Conservation (phyloP, 805 yeast genomes). For the Starmerella cellae region DNA sequence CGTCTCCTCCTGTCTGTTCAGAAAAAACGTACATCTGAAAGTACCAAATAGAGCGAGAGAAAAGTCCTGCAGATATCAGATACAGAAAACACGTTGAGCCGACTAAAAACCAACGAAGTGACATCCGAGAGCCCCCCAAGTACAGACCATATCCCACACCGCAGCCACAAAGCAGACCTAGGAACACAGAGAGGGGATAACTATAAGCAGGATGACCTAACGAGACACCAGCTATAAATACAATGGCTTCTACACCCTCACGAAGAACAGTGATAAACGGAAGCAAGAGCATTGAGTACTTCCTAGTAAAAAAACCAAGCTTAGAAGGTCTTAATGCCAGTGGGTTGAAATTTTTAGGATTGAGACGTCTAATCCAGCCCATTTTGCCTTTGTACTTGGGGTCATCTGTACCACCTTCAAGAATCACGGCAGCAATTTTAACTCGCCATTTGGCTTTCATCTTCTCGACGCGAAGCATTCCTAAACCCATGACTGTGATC, state of each 20-base stretch:
- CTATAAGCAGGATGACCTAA: slow-evolving; percentile 50
- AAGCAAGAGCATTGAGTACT: slow-evolving; percentile 76
- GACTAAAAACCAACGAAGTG: slow-evolving; percentile 79
- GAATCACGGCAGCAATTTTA: slow-evolving; percentile 74
- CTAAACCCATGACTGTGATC: slow-evolving; percentile 89
- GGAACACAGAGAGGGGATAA: slow-evolving; percentile 85
- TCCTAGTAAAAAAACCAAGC: slow-evolving; percentile 38
- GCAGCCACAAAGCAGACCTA: slow-evolving; percentile 72
- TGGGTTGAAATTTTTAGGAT: slow-evolving; percentile 19
- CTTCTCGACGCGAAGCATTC: slow-evolving; percentile 89
- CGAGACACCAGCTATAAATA: slow-evolving; percentile 93
- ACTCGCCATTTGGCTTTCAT: slow-evolving; percentile 96
- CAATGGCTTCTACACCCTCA: slow-evolving; percentile 96
- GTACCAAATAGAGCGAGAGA: slow-evolving; percentile 86
- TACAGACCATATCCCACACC: slow-evolving; percentile 58
- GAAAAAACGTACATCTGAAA: slow-evolving; percentile 60
- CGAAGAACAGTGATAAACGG: slow-evolving; percentile 86
- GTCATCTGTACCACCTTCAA: slow-evolving; percentile 27
- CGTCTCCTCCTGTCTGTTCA: slow-evolving; percentile 78
- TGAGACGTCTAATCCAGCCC: slow-evolving; percentile 13
- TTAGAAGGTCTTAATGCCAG: slow-evolving; percentile 17
- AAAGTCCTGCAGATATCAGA: slow-evolving; percentile 81
- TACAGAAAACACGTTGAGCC: slow-evolving; percentile 80
- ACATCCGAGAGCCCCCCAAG: slow-evolving; percentile 67
- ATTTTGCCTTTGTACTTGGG: slow-evolving; percentile 15